A percentile compares a stretch with the other conserved stretches of the same genome.
Conservation (phyloP, 345 rosid species). For the Heritiera littoralis region DNA sequence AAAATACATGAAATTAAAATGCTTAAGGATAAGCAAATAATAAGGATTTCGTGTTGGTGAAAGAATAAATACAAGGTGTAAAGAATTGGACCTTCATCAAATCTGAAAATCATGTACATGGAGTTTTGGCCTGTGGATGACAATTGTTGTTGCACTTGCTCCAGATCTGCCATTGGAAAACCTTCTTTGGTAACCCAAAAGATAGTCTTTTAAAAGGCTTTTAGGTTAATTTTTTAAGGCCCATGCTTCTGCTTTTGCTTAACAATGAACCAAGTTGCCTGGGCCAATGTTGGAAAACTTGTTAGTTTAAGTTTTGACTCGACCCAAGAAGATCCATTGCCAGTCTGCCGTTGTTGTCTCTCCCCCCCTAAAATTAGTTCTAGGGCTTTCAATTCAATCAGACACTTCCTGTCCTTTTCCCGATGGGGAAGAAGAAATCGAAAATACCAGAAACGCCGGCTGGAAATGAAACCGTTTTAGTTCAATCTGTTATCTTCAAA, state of each 20-base stretch:
- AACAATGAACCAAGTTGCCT: not conserved
- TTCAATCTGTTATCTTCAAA: constrained; percentile 42
- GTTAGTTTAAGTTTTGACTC: not conserved
- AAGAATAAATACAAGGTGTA: too few species aligned
- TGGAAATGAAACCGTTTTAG: constrained; percentile 8
- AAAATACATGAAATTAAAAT: too few species aligned
- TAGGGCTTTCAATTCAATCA: constrained; percentile 17
- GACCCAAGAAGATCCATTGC: not conserved
- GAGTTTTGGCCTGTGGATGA: not conserved
- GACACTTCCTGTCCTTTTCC: not conserved
- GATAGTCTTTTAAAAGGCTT: not conserved
- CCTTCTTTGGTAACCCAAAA: not conserved
- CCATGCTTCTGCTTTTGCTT: not conserved
- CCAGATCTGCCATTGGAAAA: not conserved
- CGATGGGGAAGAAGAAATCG: constrained; percentile 49
- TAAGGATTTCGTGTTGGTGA: too few species aligned
- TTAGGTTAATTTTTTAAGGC: not conserved
- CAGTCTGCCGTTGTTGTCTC: not conserved
- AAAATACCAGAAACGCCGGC: constrained; percentile 18
- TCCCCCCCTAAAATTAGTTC: not conserved
- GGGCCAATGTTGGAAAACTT: not conserved
- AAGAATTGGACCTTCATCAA: too few species aligned
- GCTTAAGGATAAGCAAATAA: too few species aligned
- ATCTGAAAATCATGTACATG: too few species aligned
- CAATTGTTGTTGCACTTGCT: not conserved